Base-by-base conservation (phyloP, 192 early-diverging fungal genomes). In the Backusella australiensis region DNA sequence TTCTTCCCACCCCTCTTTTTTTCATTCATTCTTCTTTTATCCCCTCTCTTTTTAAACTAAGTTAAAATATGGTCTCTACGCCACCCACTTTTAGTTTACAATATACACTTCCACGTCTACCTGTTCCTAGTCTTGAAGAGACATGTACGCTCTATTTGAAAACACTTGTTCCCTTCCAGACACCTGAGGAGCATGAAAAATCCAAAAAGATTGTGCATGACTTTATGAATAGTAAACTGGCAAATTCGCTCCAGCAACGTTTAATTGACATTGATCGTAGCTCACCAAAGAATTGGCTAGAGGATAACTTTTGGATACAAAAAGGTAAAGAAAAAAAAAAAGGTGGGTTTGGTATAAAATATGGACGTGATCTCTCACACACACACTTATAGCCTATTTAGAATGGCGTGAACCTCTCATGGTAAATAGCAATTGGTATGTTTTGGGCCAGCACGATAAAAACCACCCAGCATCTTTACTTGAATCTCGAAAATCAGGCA, bases 341-440 rank as follows among this genome's bases (percentile, higher is more conserved):
- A 8, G 2, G 9, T 4, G 12, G 4, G 21, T 9, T 36, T 59
- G 32, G 32, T 32, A 32, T 32, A 32, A 39, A 11, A 39, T 14
- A 44, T 2, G 15, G 15, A 44, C 42, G 11, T 39, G 38, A 12
- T 11, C 38, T 39, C 21, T 86, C 92, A 35, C 76, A 32, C 29
- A 32, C 82, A 6, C 23, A 44, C 14, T 29, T 63, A 56, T 79
- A 34, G 93, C 95, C 6, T 96, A 95, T 81, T 90, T 93, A 53
- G 84, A 87, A 38, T 97, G 94, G 94, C 86, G 96, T 21, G 94
- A 94, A 59, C 83, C 90, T 15, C 72, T 95, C 21, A 81, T 95
- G 74, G 87, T 98, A 72, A 95, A 98, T 86, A 94, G 93, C 59
- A 97, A 96, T 85, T 98, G 94, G 90, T 96, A 91, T 78, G 87